phyloP scores from a whole-genome alignment of 768 basidiomycete species.

The Pulveroboletus sp. region DNA sequence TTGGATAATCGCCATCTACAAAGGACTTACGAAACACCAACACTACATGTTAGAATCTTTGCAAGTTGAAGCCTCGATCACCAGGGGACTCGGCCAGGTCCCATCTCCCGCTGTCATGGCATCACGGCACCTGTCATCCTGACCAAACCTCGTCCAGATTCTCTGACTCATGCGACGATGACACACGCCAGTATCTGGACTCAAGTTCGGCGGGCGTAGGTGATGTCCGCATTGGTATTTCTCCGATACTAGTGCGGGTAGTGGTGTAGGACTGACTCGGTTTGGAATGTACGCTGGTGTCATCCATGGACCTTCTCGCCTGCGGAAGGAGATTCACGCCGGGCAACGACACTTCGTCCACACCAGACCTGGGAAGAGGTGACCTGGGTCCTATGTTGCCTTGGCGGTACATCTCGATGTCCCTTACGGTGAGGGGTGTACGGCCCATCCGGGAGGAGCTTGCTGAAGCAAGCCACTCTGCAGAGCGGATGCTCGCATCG shows the following conservation, averaged over 20 bases:
- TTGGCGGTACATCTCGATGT: conserved; percentile 27
- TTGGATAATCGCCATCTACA: background rate
- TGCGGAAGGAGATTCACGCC: background rate
- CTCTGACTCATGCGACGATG: conserved; percentile 28
- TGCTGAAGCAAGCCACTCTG: conserved; percentile 29
- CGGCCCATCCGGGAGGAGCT: conserved; percentile 8
- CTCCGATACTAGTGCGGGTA: conserved; percentile 31
- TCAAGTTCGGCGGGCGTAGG: conserved; percentile 28
- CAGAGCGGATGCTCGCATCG: conserved; percentile 28
- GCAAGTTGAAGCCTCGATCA: background rate
- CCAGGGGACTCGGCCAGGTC: background rate
- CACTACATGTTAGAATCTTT: conserved; percentile 9
- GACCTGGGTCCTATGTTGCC: conserved; percentile 9
- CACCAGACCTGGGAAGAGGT: background rate
- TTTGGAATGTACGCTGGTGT: background rate
- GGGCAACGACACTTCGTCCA: background rate
- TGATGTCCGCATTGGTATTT: conserved; percentile 32
- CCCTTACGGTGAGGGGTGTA: conserved; percentile 13
- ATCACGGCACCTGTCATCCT: conserved; percentile 16
- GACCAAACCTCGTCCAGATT: conserved; percentile 21
- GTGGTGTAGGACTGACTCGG: conserved; percentile 9
- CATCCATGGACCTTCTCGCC: conserved; percentile 5
- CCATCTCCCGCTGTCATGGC: conserved; percentile 5
- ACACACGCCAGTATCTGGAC: conserved; percentile 25
- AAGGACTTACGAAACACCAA: conserved; percentile 8